Evolutionary conservation across 2,329 filamentous ascomycete genomes (phyloP).

Genomic region (Venturia aucupariae): DNA sequence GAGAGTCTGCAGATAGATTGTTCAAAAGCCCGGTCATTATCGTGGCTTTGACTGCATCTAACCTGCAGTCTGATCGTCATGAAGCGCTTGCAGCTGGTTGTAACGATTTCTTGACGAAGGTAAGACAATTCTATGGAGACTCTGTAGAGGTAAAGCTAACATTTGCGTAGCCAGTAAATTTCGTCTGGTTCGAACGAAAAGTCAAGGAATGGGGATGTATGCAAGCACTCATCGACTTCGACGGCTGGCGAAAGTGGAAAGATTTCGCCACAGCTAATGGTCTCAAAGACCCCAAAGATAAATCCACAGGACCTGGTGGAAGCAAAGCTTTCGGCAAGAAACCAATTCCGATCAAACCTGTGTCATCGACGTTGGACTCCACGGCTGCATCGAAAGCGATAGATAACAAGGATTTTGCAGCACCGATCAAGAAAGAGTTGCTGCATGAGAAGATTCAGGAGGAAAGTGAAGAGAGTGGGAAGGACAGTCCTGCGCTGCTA

Average conservation of each 20-base stretch:
- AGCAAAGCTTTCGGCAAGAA: slow-evolving; percentile 3
- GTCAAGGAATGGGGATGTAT: slow-evolving; percentile 99
- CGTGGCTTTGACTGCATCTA: slow-evolving; percentile 89
- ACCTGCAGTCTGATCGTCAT: slow-evolving; percentile 87
- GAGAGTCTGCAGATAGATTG: slow-evolving; percentile 47
- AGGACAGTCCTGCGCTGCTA: not conserved
- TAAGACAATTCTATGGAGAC: slow-evolving; percentile 35
- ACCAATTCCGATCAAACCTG: not conserved
- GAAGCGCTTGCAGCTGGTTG: slow-evolving; percentile 91
- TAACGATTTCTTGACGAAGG: slow-evolving; percentile 97
- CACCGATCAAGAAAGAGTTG: not conserved
- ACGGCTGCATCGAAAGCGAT: not conserved
- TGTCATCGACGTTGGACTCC: not conserved
- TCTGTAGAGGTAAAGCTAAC: slow-evolving; percentile 20
- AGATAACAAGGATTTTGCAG: slow-evolving; percentile 9
- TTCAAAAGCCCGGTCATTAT: slow-evolving; percentile 99
- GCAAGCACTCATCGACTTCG: slow-evolving; percentile 97
- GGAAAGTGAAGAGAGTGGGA: slow-evolving; percentile 2
- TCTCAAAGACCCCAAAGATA: slow-evolving; percentile 12
- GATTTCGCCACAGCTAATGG: slow-evolving; percentile 48
- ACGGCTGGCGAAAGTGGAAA: slow-evolving; percentile 97
- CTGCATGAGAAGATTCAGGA: not conserved
- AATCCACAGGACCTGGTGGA: not conserved
- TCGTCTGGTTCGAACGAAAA: slow-evolving; percentile 93
- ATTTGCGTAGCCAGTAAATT: slow-evolving; percentile 71